Evolutionary conservation across 192 early-diverging fungal genomes (phyloP).

Genomic region (Linderina pennispora): DNA sequence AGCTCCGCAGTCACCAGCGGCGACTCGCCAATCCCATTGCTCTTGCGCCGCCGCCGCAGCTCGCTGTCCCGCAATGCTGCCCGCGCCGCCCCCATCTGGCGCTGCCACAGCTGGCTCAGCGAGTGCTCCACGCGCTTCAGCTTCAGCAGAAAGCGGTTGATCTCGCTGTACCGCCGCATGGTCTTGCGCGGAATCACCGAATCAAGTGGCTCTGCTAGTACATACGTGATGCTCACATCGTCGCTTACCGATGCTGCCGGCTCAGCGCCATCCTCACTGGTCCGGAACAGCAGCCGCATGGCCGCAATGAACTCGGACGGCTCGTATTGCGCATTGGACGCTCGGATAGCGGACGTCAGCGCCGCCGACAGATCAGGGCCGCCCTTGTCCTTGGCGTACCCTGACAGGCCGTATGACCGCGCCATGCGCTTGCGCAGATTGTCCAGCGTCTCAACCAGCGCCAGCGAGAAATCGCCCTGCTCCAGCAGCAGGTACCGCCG

Average conservation of each 20-base stretch:
- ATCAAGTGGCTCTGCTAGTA: conserved; percentile 72
- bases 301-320: conserved; percentile 65
- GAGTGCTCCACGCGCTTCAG: conserved; percentile 83
- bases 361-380: conserved; percentile 84
- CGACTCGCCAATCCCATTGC: background rate
- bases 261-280: conserved; percentile 50
- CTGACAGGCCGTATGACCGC: too few relatives aligned
- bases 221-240: conserved; percentile 86
- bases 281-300: conserved; percentile 12
- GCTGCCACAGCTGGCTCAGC: conserved; percentile 68
- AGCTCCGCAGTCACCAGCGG: conserved; percentile 9
- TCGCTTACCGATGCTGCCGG: conserved; percentile 93
- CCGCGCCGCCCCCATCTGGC: conserved; percentile 64
- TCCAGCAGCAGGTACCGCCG: conserved; percentile 87
- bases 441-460: conserved; percentile 77
- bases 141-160: conserved; percentile 86
- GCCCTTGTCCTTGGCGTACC: too few relatives aligned
- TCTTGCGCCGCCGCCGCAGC: conserved; percentile 31
- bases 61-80: conserved; percentile 13
- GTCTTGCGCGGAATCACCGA: conserved; percentile 69
- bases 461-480: conserved; percentile 92
- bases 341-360: conserved; percentile 75
- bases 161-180: conserved; percentile 74
- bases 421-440: conserved; percentile 65
- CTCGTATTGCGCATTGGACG: conserved; percentile 87